Evolutionary conservation across 305 asterid species (phyloP), one percentile per base, ranked within the genome.

Genomic region (Fraxinus velutina): DNA sequence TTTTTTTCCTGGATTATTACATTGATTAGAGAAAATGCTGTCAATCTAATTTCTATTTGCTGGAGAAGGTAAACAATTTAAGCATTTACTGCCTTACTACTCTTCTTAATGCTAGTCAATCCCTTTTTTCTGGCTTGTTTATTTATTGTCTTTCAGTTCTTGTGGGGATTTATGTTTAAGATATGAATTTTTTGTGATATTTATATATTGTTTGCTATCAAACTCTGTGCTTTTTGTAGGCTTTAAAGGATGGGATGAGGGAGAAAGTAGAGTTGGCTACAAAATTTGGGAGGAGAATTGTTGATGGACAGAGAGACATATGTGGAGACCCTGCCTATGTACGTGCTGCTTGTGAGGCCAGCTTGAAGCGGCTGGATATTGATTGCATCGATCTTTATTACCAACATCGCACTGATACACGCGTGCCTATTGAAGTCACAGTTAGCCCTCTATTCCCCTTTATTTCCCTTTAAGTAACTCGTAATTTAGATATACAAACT

Each of bases 291-390:
- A 50, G 74, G 24, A 32, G 57, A 5, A 22, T 9, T 6, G 73
- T 4, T 19, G 88, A 80, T 82, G 89, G 86, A 17, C 39, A 73
- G 8, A 44, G 15, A 44, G 82, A 78, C 7, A 68, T 87, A n/a
- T 55, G 78, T 55, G 88, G 89, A 22, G 88, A 87, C 55, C 89
- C 88, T 1, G 73, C 74, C 22, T 87, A 82, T 66, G 87, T 76
- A 15, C 73, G 81, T 15, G 77, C 78, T 13, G 80, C 87, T 13
- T 84, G 87, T 30, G 84, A 77, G 39, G 81, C 79, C 66, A 83
- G 86, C 37, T 62, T 62, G 71, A 62, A 62, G 71, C 30, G 71
- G 5, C 71, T 62, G 4, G 71, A 62, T 6, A 62, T 22, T 62
- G 32, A 62, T 62, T 62, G 71, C 71, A 62, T 62, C 7, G 71